Evolutionary conservation across 2,329 filamentous ascomycete genomes (phyloP).

Genomic region (Colletotrichum costaricense): DNA sequence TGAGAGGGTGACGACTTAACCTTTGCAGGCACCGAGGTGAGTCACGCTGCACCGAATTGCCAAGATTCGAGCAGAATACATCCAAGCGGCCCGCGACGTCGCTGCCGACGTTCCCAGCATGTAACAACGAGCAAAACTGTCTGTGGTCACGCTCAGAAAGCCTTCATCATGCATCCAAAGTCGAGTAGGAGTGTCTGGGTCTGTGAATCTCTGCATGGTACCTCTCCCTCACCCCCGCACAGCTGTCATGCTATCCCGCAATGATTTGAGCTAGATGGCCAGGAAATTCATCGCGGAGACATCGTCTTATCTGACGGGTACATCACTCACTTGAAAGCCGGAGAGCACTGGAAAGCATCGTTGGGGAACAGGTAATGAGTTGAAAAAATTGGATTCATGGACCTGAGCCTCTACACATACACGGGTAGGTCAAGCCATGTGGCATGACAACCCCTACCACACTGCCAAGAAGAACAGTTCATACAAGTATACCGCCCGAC

Average conservation of each 20-base stretch:
- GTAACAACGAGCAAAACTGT: too few relatives aligned
- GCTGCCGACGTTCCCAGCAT: conserved; percentile 76
- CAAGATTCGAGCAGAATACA: conserved; percentile 65
- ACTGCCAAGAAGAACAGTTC: neutral
- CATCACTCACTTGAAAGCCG: neutral
- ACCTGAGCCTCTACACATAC: neutral
- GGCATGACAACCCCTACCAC: neutral
- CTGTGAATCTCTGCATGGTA: too few relatives aligned
- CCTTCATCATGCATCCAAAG: too few relatives aligned
- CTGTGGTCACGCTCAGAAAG: too few relatives aligned
- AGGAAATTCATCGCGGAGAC: neutral
- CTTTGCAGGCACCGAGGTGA: too few relatives aligned
- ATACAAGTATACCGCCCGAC: neutral
- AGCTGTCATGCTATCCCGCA: neutral
- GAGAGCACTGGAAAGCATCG: neutral
- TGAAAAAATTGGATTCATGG: neutral
- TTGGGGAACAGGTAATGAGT: neutral
- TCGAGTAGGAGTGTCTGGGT: too few relatives aligned
- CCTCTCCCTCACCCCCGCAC: neutral
- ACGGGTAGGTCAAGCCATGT: neutral
- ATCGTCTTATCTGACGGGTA: neutral
- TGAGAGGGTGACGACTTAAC: too few relatives aligned
- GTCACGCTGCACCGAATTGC: conserved; percentile 49
- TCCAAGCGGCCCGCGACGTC: conserved; percentile 72
- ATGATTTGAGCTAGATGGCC: neutral